Evolutionary conservation across 768 basidiomycete genomes (phyloP), one percentile per base, ranked within the genome.

Genomic region (Termitomyces sp.): DNA sequence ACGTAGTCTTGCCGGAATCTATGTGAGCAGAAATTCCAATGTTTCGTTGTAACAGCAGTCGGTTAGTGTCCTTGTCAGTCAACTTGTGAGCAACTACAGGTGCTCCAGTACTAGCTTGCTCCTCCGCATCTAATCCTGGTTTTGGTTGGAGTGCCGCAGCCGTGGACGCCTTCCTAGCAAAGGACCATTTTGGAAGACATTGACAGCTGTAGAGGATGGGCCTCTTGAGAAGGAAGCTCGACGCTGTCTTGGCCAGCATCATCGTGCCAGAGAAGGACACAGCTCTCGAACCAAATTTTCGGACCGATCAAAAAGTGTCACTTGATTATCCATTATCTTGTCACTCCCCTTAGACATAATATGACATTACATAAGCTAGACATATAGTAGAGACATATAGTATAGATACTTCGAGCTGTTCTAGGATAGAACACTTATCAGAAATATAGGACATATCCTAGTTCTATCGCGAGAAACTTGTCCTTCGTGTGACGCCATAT

Each of bases 11-110:
- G 30, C 97, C 97, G 3, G 95, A 95, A 72, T 97, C 93, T 63
- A 95, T 95, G 68, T 95, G 93, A 0, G 94, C 94, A 4, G 90
- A 93, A 60, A 99, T 90, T 64, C 97, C 97, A 61, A 99, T 96
- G 72, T 99, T 99, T 63, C 97, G 79, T 71, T 98, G 93, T 58
- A 84, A 84, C 22, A 72, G 75, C 44, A 98, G 80, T 12, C 90
- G 79, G 59, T 74, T 67, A 55, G 76, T 62, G 75, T 99, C 97
- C 51, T 77, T 74, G 6, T 86, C 84, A 1, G 88, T 79, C 63
- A 92, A 76, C 3, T 74, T 63, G 63, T 81, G 77, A 57, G 68
- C 73, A 34, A 11, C 36, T 36, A 7, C 33, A 12, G 66, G 65
- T 1, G 74, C 66, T 20, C 69, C 60, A 16, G 47, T 52, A 8